phyloP scores from a whole-genome alignment of 2,329 filamentous ascomycete genomes.

The Cryphonectria carpinicola region DNA sequence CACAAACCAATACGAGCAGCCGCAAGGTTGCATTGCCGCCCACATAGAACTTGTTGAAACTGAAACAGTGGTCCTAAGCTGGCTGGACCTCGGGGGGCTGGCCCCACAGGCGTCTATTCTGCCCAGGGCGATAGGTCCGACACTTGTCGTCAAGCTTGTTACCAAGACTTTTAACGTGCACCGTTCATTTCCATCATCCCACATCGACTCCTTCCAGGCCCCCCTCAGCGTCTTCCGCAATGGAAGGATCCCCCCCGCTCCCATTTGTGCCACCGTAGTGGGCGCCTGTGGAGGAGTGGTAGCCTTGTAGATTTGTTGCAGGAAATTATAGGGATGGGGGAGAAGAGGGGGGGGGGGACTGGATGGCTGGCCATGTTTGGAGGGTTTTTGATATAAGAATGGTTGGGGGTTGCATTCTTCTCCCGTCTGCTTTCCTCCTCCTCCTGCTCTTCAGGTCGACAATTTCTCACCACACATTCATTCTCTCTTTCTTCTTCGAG shows the following conservation, averaged over 20 bases:
- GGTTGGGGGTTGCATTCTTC: slow-evolving; percentile 11
- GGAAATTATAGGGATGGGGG: background rate
- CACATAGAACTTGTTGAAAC: slow-evolving; percentile 10
- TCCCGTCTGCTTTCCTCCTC: slow-evolving; percentile 1
- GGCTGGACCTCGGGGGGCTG: slow-evolving; percentile 13
- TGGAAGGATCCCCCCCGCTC: background rate
- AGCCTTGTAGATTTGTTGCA: background rate
- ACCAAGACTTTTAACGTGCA: slow-evolving; percentile 22
- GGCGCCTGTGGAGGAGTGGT: background rate
- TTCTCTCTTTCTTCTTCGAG: slow-evolving; percentile 20
- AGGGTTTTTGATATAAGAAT: slow-evolving; percentile 23
- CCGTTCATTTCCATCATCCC: slow-evolving; percentile 25
- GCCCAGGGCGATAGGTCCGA: slow-evolving; percentile 16
- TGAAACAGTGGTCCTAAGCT: slow-evolving; percentile 22
- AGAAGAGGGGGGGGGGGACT: background rate
- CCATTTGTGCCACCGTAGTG: slow-evolving; percentile 5
- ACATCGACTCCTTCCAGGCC: slow-evolving; percentile 16
- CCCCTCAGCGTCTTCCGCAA: background rate
- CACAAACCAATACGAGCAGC: slow-evolving; percentile 11
- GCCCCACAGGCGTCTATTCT: slow-evolving; percentile 9
- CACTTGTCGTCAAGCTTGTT: slow-evolving; percentile 17
- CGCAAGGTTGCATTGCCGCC: slow-evolving; percentile 22
- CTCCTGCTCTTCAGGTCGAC: slow-evolving; percentile 20
- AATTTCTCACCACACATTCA: slow-evolving; percentile 26
- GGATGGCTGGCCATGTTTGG: slow-evolving; percentile 3